phyloP scores from a whole-genome alignment of 306 rosid genomes.

The Acacia confusa region DNA sequence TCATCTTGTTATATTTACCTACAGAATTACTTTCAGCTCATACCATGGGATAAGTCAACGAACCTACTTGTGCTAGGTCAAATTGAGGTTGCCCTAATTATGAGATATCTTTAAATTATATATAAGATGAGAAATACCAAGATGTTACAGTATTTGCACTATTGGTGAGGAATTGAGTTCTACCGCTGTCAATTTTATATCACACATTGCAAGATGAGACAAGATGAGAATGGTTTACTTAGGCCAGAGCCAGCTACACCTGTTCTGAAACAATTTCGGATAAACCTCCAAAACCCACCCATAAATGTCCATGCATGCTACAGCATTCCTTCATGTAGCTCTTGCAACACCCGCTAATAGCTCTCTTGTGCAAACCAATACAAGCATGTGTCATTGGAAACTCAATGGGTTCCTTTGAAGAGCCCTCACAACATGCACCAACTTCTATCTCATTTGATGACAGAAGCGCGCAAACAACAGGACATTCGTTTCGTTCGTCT shows the following conservation, averaged over 20 bases:
- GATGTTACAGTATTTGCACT: not conserved
- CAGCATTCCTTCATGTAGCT: slow-evolving; percentile 90
- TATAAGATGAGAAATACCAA: slow-evolving; percentile 2
- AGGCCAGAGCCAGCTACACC: slow-evolving; percentile 13
- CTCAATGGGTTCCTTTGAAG: slow-evolving; percentile 27
- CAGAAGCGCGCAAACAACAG: slow-evolving; percentile 27
- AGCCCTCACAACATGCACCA: slow-evolving; percentile 39
- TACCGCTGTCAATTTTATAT: not conserved
- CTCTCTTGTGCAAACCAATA: slow-evolving; percentile 55
- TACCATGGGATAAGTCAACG: slow-evolving; percentile 5
- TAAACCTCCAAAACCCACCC: slow-evolving; percentile 54
- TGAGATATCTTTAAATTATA: slow-evolving; percentile 7
- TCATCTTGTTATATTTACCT: not conserved
- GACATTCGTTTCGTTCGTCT: slow-evolving; percentile 11
- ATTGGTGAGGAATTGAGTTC: not conserved
- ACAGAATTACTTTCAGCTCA: slow-evolving; percentile 19
- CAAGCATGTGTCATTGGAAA: slow-evolving; percentile 40
- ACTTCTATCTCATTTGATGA: slow-evolving; percentile 38
- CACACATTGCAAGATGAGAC: slow-evolving; percentile 16
- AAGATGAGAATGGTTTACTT: slow-evolving; percentile 16
- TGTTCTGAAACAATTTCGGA: slow-evolving; percentile 69
- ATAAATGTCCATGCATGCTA: slow-evolving; percentile 46
- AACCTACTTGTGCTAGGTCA: slow-evolving; percentile 18
- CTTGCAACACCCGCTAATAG: slow-evolving; percentile 67
- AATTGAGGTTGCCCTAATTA: slow-evolving; percentile 20